Evolutionary conservation across 192 early-diverging fungal species (phyloP).

Genomic region (Entomortierella lignicola): DNA sequence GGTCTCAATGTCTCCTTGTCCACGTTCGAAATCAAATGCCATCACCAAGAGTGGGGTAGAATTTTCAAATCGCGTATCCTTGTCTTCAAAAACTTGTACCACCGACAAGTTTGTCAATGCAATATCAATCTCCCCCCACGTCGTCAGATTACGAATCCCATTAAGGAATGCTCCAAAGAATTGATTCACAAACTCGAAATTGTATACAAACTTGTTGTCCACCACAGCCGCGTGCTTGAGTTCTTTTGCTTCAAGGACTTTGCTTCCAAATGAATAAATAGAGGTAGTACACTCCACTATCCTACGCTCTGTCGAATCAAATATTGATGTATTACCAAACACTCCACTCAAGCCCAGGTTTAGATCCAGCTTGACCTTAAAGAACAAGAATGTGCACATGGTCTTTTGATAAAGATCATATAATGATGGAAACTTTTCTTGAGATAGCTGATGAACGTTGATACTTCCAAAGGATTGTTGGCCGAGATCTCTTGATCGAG

Average conservation of each 20-base stretch:
- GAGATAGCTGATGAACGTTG: constrained; percentile 44
- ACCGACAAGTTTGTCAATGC: constrained; percentile 64
- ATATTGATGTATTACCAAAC: constrained; percentile 64
- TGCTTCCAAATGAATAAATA: constrained; percentile 64
- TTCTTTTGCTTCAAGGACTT: constrained; percentile 63
- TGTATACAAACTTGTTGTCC: constrained; percentile 60
- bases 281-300: constrained; percentile 63
- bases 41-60: constrained; percentile 54
- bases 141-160: constrained; percentile 55
- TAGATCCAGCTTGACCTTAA: constrained; percentile 63
- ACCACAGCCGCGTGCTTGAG: constrained; percentile 59
- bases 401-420: constrained; percentile 52
- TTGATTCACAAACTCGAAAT: constrained; percentile 66
- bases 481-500: constrained; percentile 33
- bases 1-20: constrained; percentile 62
- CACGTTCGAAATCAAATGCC: constrained; percentile 66
- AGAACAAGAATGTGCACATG: constrained; percentile 48
- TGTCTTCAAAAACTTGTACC: constrained; percentile 61
- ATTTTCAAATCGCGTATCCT: constrained; percentile 38
- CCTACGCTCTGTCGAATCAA: constrained; percentile 60
- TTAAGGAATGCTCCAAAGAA: constrained; percentile 69
- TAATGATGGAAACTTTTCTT: constrained; percentile 51
- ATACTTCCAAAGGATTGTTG: constrained; percentile 40
- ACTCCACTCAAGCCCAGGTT: constrained; percentile 53
- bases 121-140: constrained; percentile 65